phyloP scores from a whole-genome alignment of 805 yeast species.

The Metschnikowia colocasiae region DNA sequence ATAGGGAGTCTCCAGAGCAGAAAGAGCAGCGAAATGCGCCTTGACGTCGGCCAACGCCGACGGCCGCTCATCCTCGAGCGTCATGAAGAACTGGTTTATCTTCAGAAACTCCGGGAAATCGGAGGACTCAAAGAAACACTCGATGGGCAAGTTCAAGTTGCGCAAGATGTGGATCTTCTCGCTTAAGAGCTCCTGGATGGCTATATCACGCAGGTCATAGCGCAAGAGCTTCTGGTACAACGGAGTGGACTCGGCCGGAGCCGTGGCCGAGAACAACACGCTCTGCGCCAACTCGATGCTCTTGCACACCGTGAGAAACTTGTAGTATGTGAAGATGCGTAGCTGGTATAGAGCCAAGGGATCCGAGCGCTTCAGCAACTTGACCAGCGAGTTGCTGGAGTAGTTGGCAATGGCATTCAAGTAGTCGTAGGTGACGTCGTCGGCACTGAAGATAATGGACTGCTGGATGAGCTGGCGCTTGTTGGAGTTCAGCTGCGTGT shows the following conservation, averaged over 20 bases:
- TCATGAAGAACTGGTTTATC: constrained; percentile 14
- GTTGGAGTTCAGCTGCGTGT: constrained; percentile 36
- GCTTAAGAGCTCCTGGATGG: constrained; percentile 33
- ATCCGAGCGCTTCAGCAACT: constrained; percentile 36
- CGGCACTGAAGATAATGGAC: constrained; percentile 26
- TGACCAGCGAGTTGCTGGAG: constrained; percentile 30
- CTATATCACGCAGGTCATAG: constrained; percentile 37
- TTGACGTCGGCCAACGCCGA: constrained; percentile 20
- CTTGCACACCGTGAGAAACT: constrained; percentile 32
- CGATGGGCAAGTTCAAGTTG: constrained; percentile 26
- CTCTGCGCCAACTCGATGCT: constrained; percentile 33
- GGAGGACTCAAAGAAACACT: constrained; percentile 27
- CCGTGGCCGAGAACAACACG: constrained; percentile 26
- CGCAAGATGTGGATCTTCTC: constrained; percentile 30
- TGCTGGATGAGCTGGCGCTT: constrained; percentile 36
- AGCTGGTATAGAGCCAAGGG: constrained; percentile 36
- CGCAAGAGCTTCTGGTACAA: constrained; percentile 38
- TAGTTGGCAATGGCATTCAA: constrained; percentile 41
- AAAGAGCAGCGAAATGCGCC: constrained; percentile 18
- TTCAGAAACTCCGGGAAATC: constrained; percentile 9
- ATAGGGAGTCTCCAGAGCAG: constrained; percentile 28
- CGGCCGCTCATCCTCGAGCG: constrained; percentile 8
- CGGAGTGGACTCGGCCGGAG: constrained; percentile 26
- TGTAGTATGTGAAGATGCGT: constrained; percentile 40
- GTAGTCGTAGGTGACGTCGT: constrained; percentile 36